These are phyloP conservation scores for Colletotrichum euphorbiae DNA, from an alignment of 2,329 filamentous ascomycete species.

Conservation along the genomic window DNA sequence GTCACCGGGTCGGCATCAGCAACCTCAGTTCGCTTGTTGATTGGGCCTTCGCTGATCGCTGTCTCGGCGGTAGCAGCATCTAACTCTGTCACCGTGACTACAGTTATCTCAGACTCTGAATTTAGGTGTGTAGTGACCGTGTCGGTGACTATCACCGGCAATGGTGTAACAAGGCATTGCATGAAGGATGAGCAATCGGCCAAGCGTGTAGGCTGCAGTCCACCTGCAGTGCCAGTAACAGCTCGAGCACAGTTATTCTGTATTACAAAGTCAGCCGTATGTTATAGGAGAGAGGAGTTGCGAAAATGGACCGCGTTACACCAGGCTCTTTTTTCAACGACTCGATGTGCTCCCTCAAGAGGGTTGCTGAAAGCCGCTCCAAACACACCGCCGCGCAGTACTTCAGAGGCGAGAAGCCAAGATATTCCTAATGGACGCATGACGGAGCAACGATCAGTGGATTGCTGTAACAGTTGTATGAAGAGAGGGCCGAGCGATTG, in stretches of 20 bases:
- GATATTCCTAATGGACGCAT: too few species aligned
- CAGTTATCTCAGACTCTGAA: not conserved
- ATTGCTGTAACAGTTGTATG: too few species aligned
- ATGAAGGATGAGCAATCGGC: constrained; percentile 9
- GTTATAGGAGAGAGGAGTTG: too few species aligned
- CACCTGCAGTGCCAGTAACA: not conserved
- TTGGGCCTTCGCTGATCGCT: not conserved
- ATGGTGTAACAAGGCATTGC: not conserved
- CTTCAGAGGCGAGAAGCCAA: too few species aligned
- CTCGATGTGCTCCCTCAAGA: too few species aligned
- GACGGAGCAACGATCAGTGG: too few species aligned
- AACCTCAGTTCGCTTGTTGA: not conserved
- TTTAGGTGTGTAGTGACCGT: not conserved
- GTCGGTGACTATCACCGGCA: not conserved
- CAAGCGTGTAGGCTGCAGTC: not conserved
- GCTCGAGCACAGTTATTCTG: constrained; percentile 2
- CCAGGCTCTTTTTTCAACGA: too few species aligned
- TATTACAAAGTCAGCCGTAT: too few species aligned
- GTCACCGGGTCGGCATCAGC: not conserved
- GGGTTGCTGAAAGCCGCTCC: too few species aligned
- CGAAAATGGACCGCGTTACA: too few species aligned
- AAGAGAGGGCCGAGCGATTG: too few species aligned
- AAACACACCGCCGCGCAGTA: too few species aligned
- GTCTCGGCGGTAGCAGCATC: not conserved
- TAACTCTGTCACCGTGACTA: not conserved